Evolutionary conservation across 495 filamentous ascomycete species (phyloP), one percentile per base, ranked within the genome.

Genomic region (Podospora appendiculata): DNA sequence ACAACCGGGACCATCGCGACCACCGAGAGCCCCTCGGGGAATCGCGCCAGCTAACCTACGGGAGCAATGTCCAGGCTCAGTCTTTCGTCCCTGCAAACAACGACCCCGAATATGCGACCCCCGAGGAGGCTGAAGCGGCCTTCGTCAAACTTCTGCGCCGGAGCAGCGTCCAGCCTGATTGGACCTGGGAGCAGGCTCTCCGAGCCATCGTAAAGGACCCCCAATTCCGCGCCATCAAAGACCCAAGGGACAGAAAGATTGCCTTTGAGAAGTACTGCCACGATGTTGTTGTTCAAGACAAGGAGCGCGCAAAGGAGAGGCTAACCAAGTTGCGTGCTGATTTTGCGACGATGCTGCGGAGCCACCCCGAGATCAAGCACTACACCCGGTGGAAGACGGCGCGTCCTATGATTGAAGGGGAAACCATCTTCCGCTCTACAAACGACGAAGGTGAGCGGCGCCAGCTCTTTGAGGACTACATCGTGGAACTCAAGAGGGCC

Each of bases 341-440:
- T 74, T 99, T 97, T 72, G 85, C 83, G 60, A 91, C 84, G 49
- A 99, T 99, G 93, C 77, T 97, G 58, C 89, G 85, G 67, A 91
- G 90, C 55, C 94, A 97, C 68, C 89, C 91, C 60, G 93, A 97
- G 73, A 97, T 99, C 66, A 94, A 92, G 70, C 84, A 95, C 59
- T 97, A 95, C 70, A 96, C 91, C 53, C 87, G 91, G 50, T 98
- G 94, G 94, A 96, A 89, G 78, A 96, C 88, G 33, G 91, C 91
- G 51, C 85, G 88, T 41, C 90, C 90, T 14, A 95, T 95, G 47
- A 93, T 98, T 61, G 88, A 96, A 69, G 87, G 86, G 46, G 93
- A 98, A 75, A 90, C 89, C 19, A 94, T 92, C 51, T 98, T 96
- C 74, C 84, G 89, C 53, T 89, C 90, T 34, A 89, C 91, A 36